Evolutionary conservation across 2,329 filamentous ascomycete genomes (phyloP), one percentile per base, ranked within the genome.

Genomic region (Aspergillus neotritici): DNA sequence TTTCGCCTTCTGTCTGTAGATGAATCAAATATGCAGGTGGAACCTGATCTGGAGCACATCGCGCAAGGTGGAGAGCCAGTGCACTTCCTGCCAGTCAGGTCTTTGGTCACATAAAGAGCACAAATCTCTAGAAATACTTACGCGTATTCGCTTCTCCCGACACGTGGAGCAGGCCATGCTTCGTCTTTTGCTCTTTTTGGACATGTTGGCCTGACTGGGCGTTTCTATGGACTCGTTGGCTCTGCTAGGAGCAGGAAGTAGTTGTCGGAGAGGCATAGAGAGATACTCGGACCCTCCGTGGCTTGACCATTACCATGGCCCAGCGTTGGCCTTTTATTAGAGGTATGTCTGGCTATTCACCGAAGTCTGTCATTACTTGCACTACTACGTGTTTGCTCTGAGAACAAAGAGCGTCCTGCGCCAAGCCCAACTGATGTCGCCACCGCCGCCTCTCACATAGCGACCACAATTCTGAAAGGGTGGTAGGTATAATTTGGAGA

Each of bases 201-300:
- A 9, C 32, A 13, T 34, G 13, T 34, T 34, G 32, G 8, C 32
- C 32, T 34, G 32, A 14, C 8, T 34, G 32, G 32, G 32, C 32
- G 32, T 34, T 14, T 34, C 8, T 8, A 14, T 34, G 32, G 13
- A 14, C 32, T 14, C 32, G 32, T 34, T 8, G 32, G 32, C 32
- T 14, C 32, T 34, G 32, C 13, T 8, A 34, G 32, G 32, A 34
- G 32, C 32, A 34, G 32, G 32, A 34, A 34, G 32, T 34, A 34
- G 32, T 34, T 34, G 32, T 34, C 32, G 32, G 32, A 34, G 32
- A 34, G 32, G 32, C 32, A 34, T 34, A 34, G 32, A 34, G 13
- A 34, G 32, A 34, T 34, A 34, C 7, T 34, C 13, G 32, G 32
- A 14, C 32, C 13, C 32, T 34, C 32, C 7, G 32, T 34, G 32